Evolutionary conservation across 2,329 filamentous ascomycete genomes (phyloP).

Genomic region (Allantophomopsis cytisporea): DNA sequence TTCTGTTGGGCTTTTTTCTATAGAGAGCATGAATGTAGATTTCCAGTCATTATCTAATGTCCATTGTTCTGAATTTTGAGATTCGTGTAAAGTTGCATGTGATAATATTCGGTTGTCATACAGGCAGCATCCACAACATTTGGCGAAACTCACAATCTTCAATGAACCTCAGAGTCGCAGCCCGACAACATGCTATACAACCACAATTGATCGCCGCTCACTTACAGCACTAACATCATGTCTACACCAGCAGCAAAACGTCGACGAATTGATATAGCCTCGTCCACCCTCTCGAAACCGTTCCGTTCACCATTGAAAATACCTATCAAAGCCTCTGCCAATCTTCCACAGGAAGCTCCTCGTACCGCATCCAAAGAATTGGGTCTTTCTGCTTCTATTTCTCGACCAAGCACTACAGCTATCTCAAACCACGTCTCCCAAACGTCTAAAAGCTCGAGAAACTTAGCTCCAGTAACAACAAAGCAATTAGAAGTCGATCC

Average conservation of each 20-base stretch:
- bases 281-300: constrained; percentile 49
- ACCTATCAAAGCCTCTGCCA: constrained; percentile 14
- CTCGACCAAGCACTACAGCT: not conserved
- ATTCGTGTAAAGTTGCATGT: too few relatives aligned
- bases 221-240: constrained; percentile 18
- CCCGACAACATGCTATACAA: too few relatives aligned
- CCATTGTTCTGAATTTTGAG: not conserved
- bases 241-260: constrained; percentile 43
- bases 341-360: not conserved
- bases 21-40: not conserved
- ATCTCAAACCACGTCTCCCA: too few relatives aligned
- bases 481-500: constrained; percentile 10
- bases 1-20: not conserved
- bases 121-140: too few relatives aligned
- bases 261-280: constrained; percentile 43
- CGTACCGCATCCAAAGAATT: not conserved
- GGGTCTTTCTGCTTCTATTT: not conserved
- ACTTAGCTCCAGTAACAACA: constrained; percentile 4
- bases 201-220: too few relatives aligned
- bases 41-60: not conserved
- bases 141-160: too few relatives aligned
- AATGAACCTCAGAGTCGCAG: too few relatives aligned
- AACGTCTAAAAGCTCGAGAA: not conserved
- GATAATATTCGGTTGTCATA: too few relatives aligned
- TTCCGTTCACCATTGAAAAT: constrained; percentile 58